These are phyloP conservation scores for Wallacemonas sp. DNA, from an alignment of 208 protist genomes.

Conservation along the genomic window DNA sequence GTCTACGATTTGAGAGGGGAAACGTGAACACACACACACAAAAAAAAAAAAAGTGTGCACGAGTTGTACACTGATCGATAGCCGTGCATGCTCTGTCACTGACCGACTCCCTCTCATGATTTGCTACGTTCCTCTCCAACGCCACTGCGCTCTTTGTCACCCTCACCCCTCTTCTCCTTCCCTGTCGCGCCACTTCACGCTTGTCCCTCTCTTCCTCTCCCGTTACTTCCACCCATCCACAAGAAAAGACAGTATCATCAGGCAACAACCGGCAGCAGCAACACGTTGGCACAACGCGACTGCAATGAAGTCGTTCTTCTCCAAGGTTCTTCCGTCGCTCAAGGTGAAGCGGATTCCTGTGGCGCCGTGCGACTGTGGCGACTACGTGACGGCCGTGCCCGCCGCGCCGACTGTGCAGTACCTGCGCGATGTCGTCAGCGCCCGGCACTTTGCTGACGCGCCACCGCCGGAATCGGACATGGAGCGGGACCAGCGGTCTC, in stretches of 20 bases:
- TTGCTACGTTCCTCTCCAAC: too few species aligned
- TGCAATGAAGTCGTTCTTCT: constrained; percentile 80
- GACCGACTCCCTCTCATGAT: too few species aligned
- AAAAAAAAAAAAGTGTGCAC: too few species aligned
- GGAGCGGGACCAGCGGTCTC: constrained; percentile 28
- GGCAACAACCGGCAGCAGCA: too few species aligned
- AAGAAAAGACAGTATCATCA: too few species aligned
- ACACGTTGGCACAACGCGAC: too few species aligned
- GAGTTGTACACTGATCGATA: too few species aligned
- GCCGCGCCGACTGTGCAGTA: constrained; percentile 38
- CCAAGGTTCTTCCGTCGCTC: constrained; percentile 38
- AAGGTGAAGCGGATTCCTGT: constrained; percentile 51
- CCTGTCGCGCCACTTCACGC: background rate
- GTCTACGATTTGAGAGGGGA: too few species aligned
- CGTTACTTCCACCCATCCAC: background rate
- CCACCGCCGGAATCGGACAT: constrained; percentile 14
- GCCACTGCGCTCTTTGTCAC: too few species aligned
- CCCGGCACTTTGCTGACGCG: constrained; percentile 31
- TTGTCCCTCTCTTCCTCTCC: background rate
- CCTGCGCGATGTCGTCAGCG: constrained; percentile 45
- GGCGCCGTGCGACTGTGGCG: constrained; percentile 63
- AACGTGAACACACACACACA: too few species aligned
- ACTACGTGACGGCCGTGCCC: constrained; percentile 52
- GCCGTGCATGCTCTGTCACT: too few species aligned
- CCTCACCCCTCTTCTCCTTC: background rate